Evolutionary conservation across 2,329 filamentous ascomycete species (phyloP).

Genomic region (Microdochium nivale): DNA sequence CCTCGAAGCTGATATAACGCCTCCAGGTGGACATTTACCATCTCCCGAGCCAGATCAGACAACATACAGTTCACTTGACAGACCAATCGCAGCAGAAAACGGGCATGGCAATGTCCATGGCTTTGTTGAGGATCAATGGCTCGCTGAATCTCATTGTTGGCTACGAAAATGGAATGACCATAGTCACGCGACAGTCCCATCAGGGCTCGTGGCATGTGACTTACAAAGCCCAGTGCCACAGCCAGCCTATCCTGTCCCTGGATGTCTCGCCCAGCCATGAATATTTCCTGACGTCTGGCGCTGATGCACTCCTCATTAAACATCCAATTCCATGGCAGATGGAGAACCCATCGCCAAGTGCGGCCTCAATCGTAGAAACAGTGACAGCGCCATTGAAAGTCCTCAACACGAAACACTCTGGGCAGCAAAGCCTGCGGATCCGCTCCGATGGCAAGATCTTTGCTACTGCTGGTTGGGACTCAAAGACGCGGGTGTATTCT

Average conservation of each 20-base stretch:
- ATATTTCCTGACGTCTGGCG: constrained; percentile 71
- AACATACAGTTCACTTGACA: constrained; percentile 40
- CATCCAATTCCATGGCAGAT: constrained; percentile 51
- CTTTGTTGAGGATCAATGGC: constrained; percentile 42
- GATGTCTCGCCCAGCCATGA: constrained; percentile 40
- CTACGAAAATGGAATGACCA: constrained; percentile 77
- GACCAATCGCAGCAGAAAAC: constrained; percentile 34
- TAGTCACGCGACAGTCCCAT: constrained; percentile 48
- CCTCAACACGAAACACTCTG: constrained; percentile 76
- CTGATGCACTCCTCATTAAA: constrained; percentile 70
- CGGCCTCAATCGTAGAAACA: constrained; percentile 5
- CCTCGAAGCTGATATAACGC: constrained; percentile 3
- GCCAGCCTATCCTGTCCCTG: constrained; percentile 74
- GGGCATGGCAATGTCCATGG: constrained; percentile 86
- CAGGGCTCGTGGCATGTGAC: constrained; percentile 36
- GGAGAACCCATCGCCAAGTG: constrained; percentile 7
- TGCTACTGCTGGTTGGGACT: constrained; percentile 90
- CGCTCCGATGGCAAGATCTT: constrained; percentile 77
- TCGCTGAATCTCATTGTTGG: constrained; percentile 60
- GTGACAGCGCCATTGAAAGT: constrained; percentile 45
- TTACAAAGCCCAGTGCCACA: constrained; percentile 62
- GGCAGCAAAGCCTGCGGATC: constrained; percentile 73
- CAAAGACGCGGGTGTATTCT: constrained; percentile 71
- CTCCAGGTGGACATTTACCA: constrained; percentile 70
- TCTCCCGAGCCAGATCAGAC: constrained; percentile 65